These are phyloP conservation scores for Citeromyces matritensis DNA, from an alignment of 805 yeast species.

Conservation along the genomic window DNA sequence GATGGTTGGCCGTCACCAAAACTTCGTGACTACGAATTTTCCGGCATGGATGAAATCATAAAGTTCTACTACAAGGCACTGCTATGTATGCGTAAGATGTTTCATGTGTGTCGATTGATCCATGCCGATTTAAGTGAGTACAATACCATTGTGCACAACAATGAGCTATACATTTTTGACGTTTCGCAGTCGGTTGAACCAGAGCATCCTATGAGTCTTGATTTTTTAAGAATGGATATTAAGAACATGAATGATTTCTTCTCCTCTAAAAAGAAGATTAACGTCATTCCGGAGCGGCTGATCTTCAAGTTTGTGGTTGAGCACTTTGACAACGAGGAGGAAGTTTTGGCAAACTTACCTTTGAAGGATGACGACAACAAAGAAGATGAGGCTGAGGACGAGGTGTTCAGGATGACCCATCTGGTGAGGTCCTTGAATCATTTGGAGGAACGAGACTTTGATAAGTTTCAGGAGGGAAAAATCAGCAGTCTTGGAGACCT, in stretches of 20 bases:
- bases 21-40: conserved; percentile 68
- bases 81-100: conserved; percentile 75
- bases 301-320: conserved; percentile 68
- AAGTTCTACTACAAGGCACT: conserved; percentile 66
- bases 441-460: conserved; percentile 82
- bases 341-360: conserved; percentile 36
- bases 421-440: conserved; percentile 69
- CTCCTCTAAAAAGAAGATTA: conserved; percentile 50
- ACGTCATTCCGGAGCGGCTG: conserved; percentile 67
- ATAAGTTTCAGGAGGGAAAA: conserved; percentile 64
- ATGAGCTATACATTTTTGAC: conserved; percentile 74
- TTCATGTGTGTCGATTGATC: conserved; percentile 76
- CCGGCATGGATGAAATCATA: conserved; percentile 47
- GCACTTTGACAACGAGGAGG: conserved; percentile 20
- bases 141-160: conserved; percentile 75
- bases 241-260: conserved; percentile 90
- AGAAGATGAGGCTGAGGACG: conserved; percentile 59
- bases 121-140: conserved; percentile 97
- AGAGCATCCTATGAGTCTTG: conserved; percentile 93
- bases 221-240: conserved; percentile 93
- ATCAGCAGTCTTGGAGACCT: conserved; percentile 62
- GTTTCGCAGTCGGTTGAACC: conserved; percentile 97
- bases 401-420: conserved; percentile 71
- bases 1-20: conserved; percentile 87
- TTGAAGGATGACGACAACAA: conserved; percentile 36